Evolutionary conservation across 1,284 basidiomycete species (phyloP), one percentile per base, ranked within the genome.

Genomic region (Ceratobasidium papillatum): DNA sequence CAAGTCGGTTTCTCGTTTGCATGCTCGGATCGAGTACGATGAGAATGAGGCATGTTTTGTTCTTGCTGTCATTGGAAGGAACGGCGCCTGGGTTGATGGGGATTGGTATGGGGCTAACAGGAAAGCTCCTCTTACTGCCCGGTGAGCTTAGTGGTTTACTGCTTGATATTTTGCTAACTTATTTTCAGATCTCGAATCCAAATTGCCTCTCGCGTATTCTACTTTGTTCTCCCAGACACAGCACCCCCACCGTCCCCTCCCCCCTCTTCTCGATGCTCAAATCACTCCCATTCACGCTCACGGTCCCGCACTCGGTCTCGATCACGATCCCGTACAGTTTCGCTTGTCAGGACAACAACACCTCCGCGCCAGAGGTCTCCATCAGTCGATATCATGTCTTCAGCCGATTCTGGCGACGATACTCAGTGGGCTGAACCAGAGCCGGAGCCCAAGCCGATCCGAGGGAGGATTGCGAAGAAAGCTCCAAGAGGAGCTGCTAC

Each of bases 21-120:
- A 99, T 81, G 98, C 98, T 65, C 92, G 91, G 85, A 96, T 99
- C 80, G 95, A 94, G 82, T 98, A 93, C 81, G 93, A 94, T 84
- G 89, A 91, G 78, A 89, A 92, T 27, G 90, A 94, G 76, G 94
- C 95, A 81, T 89, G 90, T 79, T 99, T 96, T 84, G 91, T 95
- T 36, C 87, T 99, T 61, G 90, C 92, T 77, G 96, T 99, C 47
- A 87, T 94, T 43, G 98, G 98, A 12, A 87, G 97, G 75, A 99
- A 99, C 80, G 98, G 98, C 12, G 96, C 96, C 9, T 99, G 96
- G 91, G 95, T 99, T 1, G 97, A 99, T 79, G 96, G 96, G 61
- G 90, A 95, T 14, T 99, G 96, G 93, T 93, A 91, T 75, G 92
- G 92, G 22, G 92, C 93, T 80, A 94, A 95, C 19, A 92, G 93